phyloP scores from a whole-genome alignment of 2,329 filamentous ascomycete species.

The Nannizzia gypsea region DNA sequence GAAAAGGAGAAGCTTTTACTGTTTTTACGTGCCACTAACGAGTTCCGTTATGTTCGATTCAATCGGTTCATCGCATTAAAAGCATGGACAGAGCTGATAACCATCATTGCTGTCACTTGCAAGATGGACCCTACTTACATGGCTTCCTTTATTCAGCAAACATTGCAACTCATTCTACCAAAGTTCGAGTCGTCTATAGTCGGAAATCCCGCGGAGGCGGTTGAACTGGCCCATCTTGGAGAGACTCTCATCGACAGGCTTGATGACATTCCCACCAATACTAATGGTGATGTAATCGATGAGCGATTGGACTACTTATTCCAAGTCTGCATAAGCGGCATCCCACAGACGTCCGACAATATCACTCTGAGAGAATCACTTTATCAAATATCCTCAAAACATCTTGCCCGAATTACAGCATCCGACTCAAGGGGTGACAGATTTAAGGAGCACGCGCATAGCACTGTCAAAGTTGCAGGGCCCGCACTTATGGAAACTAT shows the following conservation, averaged over 20 bases:
- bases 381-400: conserved; percentile 84
- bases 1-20: conserved; percentile 30
- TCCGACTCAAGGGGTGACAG: conserved; percentile 20
- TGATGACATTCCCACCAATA: conserved; percentile 24
- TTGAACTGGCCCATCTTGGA: conserved; percentile 65
- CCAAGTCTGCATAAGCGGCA: conserved; percentile 69
- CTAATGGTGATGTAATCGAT: conserved; percentile 56
- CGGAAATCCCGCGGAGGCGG: conserved; percentile 56
- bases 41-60: conserved; percentile 26
- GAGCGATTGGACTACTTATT: conserved; percentile 89
- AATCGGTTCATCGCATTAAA: conserved; percentile 56
- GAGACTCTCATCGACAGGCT: conserved; percentile 47
- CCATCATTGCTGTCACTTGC: conserved; percentile 71
- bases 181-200: conserved; percentile 69
- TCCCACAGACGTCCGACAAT: conserved; percentile 60
- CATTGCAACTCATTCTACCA: conserved; percentile 75
- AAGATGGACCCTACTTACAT: conserved; percentile 63
- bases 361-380: conserved; percentile 67
- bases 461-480: conserved; percentile 67
- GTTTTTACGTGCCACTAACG: conserved; percentile 33
- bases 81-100: conserved; percentile 73
- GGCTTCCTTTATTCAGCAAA: conserved; percentile 70
- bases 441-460: conserved; percentile 34
- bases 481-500: conserved; percentile 72
- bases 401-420: conserved; percentile 47